Evolutionary conservation across 139 green algal species (phyloP), one percentile per base, ranked within the genome.

Genomic region (Chlamydomonas incerta): DNA sequence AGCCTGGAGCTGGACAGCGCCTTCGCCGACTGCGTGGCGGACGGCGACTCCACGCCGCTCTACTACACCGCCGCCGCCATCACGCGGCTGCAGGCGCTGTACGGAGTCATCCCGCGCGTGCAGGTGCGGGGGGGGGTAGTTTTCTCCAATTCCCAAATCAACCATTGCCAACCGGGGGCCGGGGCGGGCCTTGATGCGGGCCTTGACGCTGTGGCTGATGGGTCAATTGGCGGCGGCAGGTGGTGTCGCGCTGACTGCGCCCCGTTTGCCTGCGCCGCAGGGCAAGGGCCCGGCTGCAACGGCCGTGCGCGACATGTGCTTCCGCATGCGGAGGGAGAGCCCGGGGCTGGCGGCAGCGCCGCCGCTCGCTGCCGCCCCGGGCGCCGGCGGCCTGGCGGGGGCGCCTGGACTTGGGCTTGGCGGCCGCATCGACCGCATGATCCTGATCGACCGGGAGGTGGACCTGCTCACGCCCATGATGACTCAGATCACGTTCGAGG

Each of bases 401-500:
- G 50, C 55, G 1, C 24, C 28, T 14, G 73, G 73, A 14, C 3
- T 34, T 8, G 74, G 57, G 8, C 33, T 34, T 26, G 74, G 57
- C 10, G 14, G 41, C 26, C 87, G 82, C 65, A 94, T 94, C 73
- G 85, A 82, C 17, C 72, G 91, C 0, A 57, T 85, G 3, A 69
- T 98, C 21, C 88, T 99, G 31, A 57, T 99, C 15, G 96, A 98
- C 81, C 92, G 97, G 0, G 91, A 92, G 26, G 94, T 98, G 31
- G 97, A 99, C 83, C 65, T 95, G 31, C 63, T 98, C 1, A 98
- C 96, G 0, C 96, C 97, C 17, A 89, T 98, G 89, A 95, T 95
- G 91, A 99, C 95, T 9, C 96, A 98, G 90, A 93, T 99, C 58
- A 99, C 97, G 3, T 99, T 99, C 86, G 97, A 99, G 85, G 97